phyloP scores from a whole-genome alignment of 371 early-diverging fungal species.

The Conidiobolus incongruus region DNA sequence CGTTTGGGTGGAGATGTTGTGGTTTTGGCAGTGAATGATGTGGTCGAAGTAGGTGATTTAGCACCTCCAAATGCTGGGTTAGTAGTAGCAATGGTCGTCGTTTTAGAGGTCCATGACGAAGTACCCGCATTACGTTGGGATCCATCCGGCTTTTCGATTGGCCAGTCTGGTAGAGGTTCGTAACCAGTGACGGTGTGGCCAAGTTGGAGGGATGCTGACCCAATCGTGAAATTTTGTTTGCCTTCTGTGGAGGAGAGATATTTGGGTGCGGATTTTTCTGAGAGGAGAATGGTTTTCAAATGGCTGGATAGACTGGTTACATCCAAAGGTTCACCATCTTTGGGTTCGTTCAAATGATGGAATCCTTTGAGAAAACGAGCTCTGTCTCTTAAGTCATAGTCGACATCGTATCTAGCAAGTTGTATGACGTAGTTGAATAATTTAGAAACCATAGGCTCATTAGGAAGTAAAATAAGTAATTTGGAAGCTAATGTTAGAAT shows the following conservation, averaged over 20 bases:
- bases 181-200: slow-evolving; percentile 50
- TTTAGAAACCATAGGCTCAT: slow-evolving; percentile 14
- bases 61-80: slow-evolving; percentile 14
- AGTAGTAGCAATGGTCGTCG: slow-evolving; percentile 15
- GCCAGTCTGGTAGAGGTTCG: slow-evolving; percentile 63
- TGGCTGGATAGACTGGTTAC: slow-evolving; percentile 1
- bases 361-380: slow-evolving; percentile 59
- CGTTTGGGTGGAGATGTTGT: slow-evolving; percentile 10
- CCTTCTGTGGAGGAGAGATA: slow-evolving; percentile 6
- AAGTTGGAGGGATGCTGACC: slow-evolving; percentile 58
- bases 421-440: slow-evolving; percentile 52
- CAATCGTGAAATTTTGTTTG: slow-evolving; percentile 30
- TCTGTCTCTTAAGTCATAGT: slow-evolving; percentile 78
- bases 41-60: slow-evolving; percentile 8
- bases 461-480: slow-evolving; percentile 23
- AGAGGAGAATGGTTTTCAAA: slow-evolving; percentile 5
- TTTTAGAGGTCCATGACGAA: slow-evolving; percentile 20
- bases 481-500: slow-evolving; percentile 58
- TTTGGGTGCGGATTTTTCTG: slow-evolving; percentile 6
- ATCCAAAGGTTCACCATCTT: slow-evolving; percentile 4
- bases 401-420: slow-evolving; percentile 68
- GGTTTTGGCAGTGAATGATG: slow-evolving; percentile 8
- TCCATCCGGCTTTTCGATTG: slow-evolving; percentile 38
- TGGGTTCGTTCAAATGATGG: neutral
- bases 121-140: slow-evolving; percentile 24